Base-by-base conservation (phyloP, 78 protist species). In the Mastigamoeba balamuthi region DNA sequence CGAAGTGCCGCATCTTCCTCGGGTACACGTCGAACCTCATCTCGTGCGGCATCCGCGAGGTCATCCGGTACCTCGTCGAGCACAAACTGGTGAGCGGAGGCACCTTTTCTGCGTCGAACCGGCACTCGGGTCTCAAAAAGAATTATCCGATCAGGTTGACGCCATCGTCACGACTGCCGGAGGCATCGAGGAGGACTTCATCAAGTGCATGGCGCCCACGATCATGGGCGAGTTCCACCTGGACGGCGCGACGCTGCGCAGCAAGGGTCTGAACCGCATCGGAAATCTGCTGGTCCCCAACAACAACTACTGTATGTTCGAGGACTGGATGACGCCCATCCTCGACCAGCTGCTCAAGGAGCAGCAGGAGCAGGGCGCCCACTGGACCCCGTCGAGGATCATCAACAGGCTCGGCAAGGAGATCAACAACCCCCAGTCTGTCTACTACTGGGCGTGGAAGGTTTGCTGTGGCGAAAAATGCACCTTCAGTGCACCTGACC, bases 281-380 rank as follows among this genome's bases (percentile, higher is more conserved):
- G 99, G 99, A 7, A 98, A 98, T 79, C 80, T 98, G 53, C 71
- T 98, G 23, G 97, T 96, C 1, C 99, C 99, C n/a, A 96, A 96
- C 76, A 91, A 94, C 74, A 94, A 95, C 87, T 98, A 98, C 81
- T 86, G 94, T 65, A 75, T 78, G 82, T 84, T 83, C 69, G 92
- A 89, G 69, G 98, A 96, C 69, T 98, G 98, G 97, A 40, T 98
- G 33, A 72, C 80, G 66, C 99, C 99, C n/a, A 82, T 98, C 6
- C 75, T 98, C 17, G 95, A 92, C 69, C 23, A 23, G 33, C 63
- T 94, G 92, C 75, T 89, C 2, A 78, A 86, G 2, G 95, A 94
- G 30, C 98, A 94, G 58, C 41, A 65, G 33, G 65, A 63, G 3
- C 35, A 80, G 28, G 90, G 86, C 25, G 41, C 37, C 28, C 27